Percentiles rank a stretch among this genome's conserved stretches.
Evolutionary conservation across 176 grass and related monocot genomes (phyloP).

Genomic region (Eragrostis curvula): DNA sequence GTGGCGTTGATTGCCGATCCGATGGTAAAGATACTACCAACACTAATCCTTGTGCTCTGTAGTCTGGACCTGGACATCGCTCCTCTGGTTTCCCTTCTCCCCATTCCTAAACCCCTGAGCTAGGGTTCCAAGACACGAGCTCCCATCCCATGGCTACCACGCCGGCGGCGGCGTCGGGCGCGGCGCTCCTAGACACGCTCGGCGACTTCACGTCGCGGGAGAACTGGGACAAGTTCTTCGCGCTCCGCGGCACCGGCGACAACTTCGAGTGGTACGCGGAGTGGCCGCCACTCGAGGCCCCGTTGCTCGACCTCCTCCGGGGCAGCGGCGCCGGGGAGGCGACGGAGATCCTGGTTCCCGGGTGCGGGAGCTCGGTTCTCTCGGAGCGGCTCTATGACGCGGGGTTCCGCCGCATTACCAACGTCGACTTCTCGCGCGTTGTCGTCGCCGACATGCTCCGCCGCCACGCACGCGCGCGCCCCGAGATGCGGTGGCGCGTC

Average conservation of each 20-base stretch:
- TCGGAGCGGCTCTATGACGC: slow-evolving; percentile 85
- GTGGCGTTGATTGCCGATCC: neutral
- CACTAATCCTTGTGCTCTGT: neutral
- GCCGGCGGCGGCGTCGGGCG: slow-evolving; percentile 4
- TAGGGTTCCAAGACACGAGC: slow-evolving; percentile 45
- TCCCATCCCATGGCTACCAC: slow-evolving; percentile 47
- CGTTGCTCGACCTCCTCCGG: slow-evolving; percentile 63
- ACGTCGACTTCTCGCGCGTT: slow-evolving; percentile 95
- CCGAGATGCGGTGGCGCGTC: slow-evolving; percentile 94
- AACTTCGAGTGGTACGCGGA: slow-evolving; percentile 97
- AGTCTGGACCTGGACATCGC: neutral
- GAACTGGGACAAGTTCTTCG: slow-evolving; percentile 99
- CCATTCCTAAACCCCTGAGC: slow-evolving; percentile 41
- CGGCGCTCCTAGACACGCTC: slow-evolving; percentile 66
- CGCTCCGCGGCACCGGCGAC: slow-evolving; percentile 78
- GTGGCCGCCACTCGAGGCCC: slow-evolving; percentile 67
- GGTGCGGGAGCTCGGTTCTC: slow-evolving; percentile 81
- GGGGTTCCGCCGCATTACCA: slow-evolving; percentile 77
- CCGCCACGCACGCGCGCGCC: slow-evolving; percentile 67
- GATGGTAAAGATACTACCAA: neutral
- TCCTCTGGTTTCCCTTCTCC: neutral
- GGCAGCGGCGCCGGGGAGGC: slow-evolving; percentile 5
- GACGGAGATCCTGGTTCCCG: slow-evolving; percentile 78
- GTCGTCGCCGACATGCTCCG: slow-evolving; percentile 88
- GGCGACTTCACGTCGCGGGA: slow-evolving; percentile 94